Conservation (phyloP, 257 asterid species). For the Solanum chiquidenum region DNA sequence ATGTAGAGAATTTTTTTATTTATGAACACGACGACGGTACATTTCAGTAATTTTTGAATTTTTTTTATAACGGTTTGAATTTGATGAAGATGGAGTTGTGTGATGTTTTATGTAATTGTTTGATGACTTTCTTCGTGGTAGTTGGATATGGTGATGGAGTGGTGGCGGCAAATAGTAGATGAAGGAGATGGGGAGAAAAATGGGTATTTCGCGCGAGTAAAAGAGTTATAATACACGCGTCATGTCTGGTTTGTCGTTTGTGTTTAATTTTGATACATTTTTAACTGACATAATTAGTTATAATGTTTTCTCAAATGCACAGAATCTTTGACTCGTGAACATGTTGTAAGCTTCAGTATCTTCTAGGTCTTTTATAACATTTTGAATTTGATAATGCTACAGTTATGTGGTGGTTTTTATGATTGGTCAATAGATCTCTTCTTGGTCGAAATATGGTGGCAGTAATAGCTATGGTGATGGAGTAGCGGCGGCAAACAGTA, state of each 20-base stretch:
- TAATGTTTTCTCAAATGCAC: fast-evolving
- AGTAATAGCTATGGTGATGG: not conserved
- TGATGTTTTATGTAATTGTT: not conserved
- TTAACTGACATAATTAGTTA: not conserved
- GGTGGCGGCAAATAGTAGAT: not conserved
- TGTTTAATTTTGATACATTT: not conserved
- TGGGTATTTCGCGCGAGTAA: not conserved
- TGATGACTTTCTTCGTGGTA: not conserved
- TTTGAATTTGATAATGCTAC: fast-evolving
- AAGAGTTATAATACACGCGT: fast-evolving
- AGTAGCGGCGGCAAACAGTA: not conserved
- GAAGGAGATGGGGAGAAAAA: not conserved
- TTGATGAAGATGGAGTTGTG: not conserved
- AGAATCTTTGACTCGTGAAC: not conserved
- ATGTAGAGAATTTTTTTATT: fast-evolving
- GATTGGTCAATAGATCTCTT: not conserved
- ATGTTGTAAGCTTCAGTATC: fast-evolving
- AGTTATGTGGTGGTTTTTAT: not conserved
- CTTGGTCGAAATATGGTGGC: not conserved
- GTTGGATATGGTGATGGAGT: not conserved
- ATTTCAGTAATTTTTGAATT: fast-evolving
- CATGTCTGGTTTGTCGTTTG: not conserved
- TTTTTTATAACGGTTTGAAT: not conserved
- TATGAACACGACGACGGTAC: not conserved
- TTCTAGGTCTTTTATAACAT: not conserved